Evolutionary conservation across 2,329 filamentous ascomycete genomes (phyloP).

Genomic region (Zasmidium citrigriseum): DNA sequence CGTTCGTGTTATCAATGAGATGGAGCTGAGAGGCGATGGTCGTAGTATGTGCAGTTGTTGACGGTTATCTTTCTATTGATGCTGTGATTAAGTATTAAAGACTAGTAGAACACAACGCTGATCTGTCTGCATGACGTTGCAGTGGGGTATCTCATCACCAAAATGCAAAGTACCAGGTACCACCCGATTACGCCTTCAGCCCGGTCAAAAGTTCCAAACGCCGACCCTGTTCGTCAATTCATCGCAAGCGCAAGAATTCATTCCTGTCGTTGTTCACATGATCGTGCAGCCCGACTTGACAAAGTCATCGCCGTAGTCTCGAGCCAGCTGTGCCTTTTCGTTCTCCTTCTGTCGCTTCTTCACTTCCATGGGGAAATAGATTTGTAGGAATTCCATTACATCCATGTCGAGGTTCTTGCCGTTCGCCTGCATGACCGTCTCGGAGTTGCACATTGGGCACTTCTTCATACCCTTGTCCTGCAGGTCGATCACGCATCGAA

Average conservation of each 20-base stretch:
- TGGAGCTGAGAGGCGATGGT: too few relatives aligned
- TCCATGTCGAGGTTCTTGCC: conserved; percentile 67
- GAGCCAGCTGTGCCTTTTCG: conserved; percentile 69
- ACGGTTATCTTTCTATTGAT: too few relatives aligned
- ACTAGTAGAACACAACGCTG: background rate
- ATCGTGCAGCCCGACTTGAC: conserved; percentile 31
- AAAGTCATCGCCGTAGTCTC: conserved; percentile 38
- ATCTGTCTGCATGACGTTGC: background rate
- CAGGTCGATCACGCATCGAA: conserved; percentile 78
- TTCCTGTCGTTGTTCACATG: conserved; percentile 28
- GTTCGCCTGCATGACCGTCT: conserved; percentile 71
- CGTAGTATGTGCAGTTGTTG: too few relatives aligned
- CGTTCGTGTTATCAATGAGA: too few relatives aligned
- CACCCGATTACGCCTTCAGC: background rate
- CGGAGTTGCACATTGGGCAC: conserved; percentile 75
- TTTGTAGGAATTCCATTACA: conserved; percentile 68
- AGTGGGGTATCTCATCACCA: conserved; percentile 6
- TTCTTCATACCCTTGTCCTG: conserved; percentile 67
- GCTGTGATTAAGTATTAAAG: background rate
- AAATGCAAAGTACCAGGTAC: background rate
- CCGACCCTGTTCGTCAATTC: background rate
- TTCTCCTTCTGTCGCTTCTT: conserved; percentile 63
- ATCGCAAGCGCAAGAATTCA: background rate
- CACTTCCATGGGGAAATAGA: conserved; percentile 77
- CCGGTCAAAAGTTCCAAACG: background rate